Evolutionary conservation across 2,329 filamentous ascomycete species (phyloP), one percentile per base, ranked within the genome.

Genomic region (Macrophomina tecta): DNA sequence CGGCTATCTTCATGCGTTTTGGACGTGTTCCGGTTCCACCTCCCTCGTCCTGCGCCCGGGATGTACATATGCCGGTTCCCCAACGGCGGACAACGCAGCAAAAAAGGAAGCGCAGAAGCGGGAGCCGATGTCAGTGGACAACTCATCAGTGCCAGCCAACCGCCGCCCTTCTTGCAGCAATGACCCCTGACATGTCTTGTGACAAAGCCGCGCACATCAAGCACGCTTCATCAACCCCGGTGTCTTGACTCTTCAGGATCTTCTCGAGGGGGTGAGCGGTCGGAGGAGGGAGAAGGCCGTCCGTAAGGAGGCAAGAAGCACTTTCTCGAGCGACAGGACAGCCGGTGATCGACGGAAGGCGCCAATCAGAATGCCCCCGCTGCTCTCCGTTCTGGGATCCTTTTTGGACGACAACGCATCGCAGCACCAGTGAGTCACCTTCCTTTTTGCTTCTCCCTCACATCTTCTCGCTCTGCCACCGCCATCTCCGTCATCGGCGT

Each of bases 1-100:
- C 52, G 52, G 52, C 32, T 55, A 55, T 55, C 52, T 55, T n/a
- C 48, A 48, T 28, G 8, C 48, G 28, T 52, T 30, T 16, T 52
- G 36, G 6, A 11, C 49, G 12, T n/a, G 28, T 7, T 16, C 49
- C 11, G 30, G 32, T 16, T 14, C 49, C 14, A 12, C 28, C 12
- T 16, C 34, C 49, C 49, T 16, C 11, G 11, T 30, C 42, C 23
- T 23, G 23, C 3, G 23, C 23, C 23, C 23, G 23, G 23, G 23
- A 3, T 23, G 23, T 23, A 23, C 23, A 23, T 23, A 23, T 23
- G 23, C 23, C 23, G 23, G 23, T 23, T 23, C 23, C 23, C 23
- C 9, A 51, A 52, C 49, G 23, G 14, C 30, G 28, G 34, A 52
- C 30, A 52, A 52, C 49, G 30, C 49, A 52, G 49, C 49, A 30